Base-by-base conservation (phyloP, 2,329 filamentous ascomycete genomes). In the Calonectria fujianensis region DNA sequence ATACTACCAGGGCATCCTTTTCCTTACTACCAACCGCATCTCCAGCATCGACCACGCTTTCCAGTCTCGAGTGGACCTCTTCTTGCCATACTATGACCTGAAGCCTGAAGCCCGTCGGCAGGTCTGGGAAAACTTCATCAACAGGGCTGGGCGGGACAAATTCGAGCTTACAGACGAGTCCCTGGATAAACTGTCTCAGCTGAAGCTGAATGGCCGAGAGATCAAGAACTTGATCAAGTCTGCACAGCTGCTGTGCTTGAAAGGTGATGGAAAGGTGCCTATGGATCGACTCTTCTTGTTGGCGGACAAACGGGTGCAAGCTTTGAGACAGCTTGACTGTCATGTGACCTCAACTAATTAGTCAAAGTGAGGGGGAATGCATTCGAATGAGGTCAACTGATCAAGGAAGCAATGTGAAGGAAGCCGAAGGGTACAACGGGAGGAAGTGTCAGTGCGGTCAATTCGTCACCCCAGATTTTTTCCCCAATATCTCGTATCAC, bases 191-290 rank as follows among this genome's bases (percentile, higher is more conserved):
- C 78, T 89, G 35, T 80, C 87, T 0, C 69, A 80, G 54, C 80
- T 88, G 68, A 77, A 83, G 20, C 83, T 89, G 24, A 89, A 89
- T 66, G 87, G 88, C 0, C 82, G 87, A 4, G 87, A 89, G 83
- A 89, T 89, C 67, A 89, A 89, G 80, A 89, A 88, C 50, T 64
- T 86, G n/a, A 78, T 87, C 76, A 87, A 87, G 79, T 84, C 83
- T 9, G 82, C 84, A 0, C 82, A 84, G 73, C 65, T 87, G 9
- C 83, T 87, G 14, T 79, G 77, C 1, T 48, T 84, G 31, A 84
- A 83, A 77, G 78, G 73, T 31, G 79, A 80, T 2, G 78, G 79
- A 4, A 81, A 80, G 70, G 77, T 85, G 1, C 76, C 80, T 4
- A 80, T 78, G 41, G 81, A 83, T 4, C 79, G 77, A 8, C 68